These are phyloP conservation scores for Aschersonia sp. DNA, from an alignment of 2,329 filamentous ascomycete species.

Conservation along the genomic window DNA sequence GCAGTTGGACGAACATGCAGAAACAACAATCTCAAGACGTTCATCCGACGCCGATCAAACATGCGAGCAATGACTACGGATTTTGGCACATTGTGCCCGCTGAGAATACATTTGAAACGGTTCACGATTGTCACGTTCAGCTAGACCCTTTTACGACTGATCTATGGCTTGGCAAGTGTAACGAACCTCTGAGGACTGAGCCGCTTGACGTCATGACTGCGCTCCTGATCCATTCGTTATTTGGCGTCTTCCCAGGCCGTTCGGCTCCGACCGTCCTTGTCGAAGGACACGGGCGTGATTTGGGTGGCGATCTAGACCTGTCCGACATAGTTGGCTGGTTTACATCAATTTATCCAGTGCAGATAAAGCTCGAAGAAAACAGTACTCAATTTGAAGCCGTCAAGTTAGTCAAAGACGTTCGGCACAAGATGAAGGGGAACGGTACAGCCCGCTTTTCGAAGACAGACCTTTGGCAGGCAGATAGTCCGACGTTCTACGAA, in stretches of 20 bases:
- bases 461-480: conserved; percentile 15
- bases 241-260: conserved; percentile 11
- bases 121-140: background rate
- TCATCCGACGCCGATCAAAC: background rate
- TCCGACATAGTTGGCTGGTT: conserved; percentile 30
- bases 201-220: conserved; percentile 18
- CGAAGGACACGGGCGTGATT: conserved; percentile 13
- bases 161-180: conserved; percentile 8
- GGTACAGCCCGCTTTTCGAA: conserved; percentile 23
- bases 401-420: conserved; percentile 18
- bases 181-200: background rate
- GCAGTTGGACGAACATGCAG: background rate
- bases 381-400: conserved; percentile 4
- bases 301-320: conserved; percentile 13
- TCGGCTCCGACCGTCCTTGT: conserved; percentile 13
- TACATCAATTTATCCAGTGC: conserved; percentile 24
- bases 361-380: conserved; percentile 4
- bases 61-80: background rate
- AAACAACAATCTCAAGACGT: background rate
- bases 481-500: conserved; percentile 1
- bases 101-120: background rate
- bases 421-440: conserved; percentile 17
- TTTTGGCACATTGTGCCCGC: background rate
- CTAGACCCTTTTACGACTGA: background rate
- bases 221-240: conserved; percentile 14